Base-by-base conservation (phyloP, 169 alveolate genomes). In the Theileria annulata region DNA sequence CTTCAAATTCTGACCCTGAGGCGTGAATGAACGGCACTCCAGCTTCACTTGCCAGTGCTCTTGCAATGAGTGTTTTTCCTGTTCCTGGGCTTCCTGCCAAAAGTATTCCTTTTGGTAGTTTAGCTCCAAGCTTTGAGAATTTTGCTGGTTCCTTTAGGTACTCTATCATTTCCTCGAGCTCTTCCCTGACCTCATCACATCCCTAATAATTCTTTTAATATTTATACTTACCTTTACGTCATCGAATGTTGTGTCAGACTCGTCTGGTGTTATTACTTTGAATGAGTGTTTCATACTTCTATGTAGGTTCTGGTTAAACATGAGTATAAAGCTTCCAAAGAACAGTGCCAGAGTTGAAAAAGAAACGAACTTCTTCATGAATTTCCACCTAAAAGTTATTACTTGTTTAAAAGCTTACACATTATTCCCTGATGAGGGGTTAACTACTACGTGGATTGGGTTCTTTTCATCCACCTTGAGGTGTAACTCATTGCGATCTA, bases 11-110 rank as follows among this genome's bases (percentile, higher is more conserved):
- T 17, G 98, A 95, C 21, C 99, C 99, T 48, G 97, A 95, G 59
- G 97, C 97, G 85, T 98, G 95, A 19, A 97, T 94, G 79, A 97
- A 97, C 51, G 98, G 96, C 12, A 98, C 99, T 77, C 96, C 98
- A 17, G 99, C 97, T 87, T 97, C 92, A 51, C 97, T 96, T 3
- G 99, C 99, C 6, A 97, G 97, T 9, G 99, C 99, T 80, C 99
- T 91, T 25, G 99, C 99, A 37, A 97, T 87, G 54, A 96, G 86
- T 17, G 99, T 97, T 86, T 97, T 88, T 64, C 93, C 93, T 42
- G 95, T 87, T 9, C 93, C 95, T 15, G 95, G 95, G 35, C 87
- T 90, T 15, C 95, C 95, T 27, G 90, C 75, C 78, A 92, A 78
- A 75, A 89, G 58, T 21, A 97, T 96, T 37, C 99, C 99, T 81